phyloP scores from a whole-genome alignment of 2,329 filamentous ascomycete species.

The Seiridium unicorne region DNA sequence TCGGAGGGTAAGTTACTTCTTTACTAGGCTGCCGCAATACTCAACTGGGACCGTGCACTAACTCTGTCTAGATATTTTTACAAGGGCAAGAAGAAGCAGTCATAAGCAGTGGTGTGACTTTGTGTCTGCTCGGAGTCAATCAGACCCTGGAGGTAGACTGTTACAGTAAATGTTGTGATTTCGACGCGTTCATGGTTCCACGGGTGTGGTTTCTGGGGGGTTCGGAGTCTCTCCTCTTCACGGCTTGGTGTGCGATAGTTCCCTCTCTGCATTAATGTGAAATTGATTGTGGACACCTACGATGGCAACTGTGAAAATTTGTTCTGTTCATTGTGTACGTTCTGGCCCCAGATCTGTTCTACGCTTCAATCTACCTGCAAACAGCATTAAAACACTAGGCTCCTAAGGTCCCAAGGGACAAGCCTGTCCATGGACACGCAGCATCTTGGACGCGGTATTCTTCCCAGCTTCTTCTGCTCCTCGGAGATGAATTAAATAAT shows the following conservation, averaged over 20 bases:
- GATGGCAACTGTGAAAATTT: too few relatives aligned
- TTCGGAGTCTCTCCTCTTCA: slow-evolving; percentile 4
- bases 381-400: too few relatives aligned
- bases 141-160: not conserved
- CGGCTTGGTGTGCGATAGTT: slow-evolving; percentile 3
- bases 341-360: too few relatives aligned
- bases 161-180: not conserved
- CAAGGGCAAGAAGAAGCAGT: slow-evolving; percentile 29
- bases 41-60: not conserved
- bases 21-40: too few relatives aligned
- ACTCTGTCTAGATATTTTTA: slow-evolving; percentile 25
- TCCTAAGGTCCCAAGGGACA: too few relatives aligned
- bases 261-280: slow-evolving; percentile 3
- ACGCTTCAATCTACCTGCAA: too few relatives aligned
- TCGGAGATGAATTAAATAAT: too few relatives aligned
- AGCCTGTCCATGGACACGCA: too few relatives aligned
- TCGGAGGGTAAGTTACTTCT: slow-evolving; percentile 41
- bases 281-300: not conserved
- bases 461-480: too few relatives aligned
- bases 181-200: slow-evolving; percentile 3
- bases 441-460: too few relatives aligned
- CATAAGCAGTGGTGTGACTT: slow-evolving; percentile 12
- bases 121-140: not conserved
- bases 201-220: not conserved
- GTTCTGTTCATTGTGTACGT: too few relatives aligned